Conservation (phyloP, 2,329 filamentous ascomycete species). For the Sordariomycetes sp. region DNA sequence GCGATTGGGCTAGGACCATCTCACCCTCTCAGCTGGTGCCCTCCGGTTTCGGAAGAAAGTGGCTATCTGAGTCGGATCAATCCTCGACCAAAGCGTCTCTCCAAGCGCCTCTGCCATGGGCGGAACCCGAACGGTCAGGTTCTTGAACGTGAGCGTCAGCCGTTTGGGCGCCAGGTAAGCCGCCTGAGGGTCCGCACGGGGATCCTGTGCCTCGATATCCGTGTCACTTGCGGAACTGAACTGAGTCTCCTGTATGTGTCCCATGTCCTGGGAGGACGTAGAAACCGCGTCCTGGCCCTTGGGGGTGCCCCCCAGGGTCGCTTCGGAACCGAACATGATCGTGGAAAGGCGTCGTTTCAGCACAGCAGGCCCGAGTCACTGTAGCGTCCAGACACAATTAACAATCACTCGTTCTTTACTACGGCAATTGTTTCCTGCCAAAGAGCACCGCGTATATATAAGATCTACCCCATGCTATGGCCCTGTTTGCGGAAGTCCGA, state of each 20-base stretch:
- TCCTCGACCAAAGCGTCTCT: constrained; percentile 11
- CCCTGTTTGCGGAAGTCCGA: not conserved
- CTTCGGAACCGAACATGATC: not conserved
- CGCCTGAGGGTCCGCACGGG: constrained; percentile 7
- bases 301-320: not conserved
- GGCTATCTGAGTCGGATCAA: constrained; percentile 10
- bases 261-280: not conserved
- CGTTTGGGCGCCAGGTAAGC: constrained; percentile 11
- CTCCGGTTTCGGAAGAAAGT: constrained; percentile 5
- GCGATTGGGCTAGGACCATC: not conserved
- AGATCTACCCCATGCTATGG: not conserved
- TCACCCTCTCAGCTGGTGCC: constrained; percentile 15
- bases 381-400: too few species aligned
- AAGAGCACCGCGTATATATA: not conserved
- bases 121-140: constrained; percentile 9
- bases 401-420: too few species aligned
- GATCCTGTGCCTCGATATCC: constrained; percentile 7
- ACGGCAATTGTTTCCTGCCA: too few species aligned
- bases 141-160: constrained; percentile 10
- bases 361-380: not conserved
- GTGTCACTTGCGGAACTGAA: constrained; percentile 9
- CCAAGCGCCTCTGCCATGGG: constrained; percentile 10
- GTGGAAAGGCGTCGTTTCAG: not conserved
- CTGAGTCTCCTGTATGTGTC: not conserved
- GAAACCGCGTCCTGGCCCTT: not conserved